Evolutionary conservation across 345 rosid species (phyloP).

Genomic region (Boechera retrofracta): DNA sequence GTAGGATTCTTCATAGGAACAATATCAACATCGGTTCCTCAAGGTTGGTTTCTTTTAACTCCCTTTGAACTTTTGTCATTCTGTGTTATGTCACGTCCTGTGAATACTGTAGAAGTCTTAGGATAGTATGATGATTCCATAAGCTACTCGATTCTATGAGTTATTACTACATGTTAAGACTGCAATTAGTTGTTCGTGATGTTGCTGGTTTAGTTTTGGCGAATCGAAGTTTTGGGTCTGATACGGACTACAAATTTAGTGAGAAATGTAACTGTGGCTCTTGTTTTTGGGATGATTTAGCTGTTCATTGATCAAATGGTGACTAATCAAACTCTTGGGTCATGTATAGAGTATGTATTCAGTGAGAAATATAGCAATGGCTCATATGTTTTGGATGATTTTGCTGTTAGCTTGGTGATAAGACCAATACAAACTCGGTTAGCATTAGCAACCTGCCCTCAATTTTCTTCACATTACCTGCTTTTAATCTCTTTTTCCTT

Average conservation of each 20-base stretch:
- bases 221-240: slow-evolving; percentile 3
- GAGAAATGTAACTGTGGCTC: background rate
- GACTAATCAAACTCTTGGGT: background rate
- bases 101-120: background rate
- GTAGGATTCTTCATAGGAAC: slow-evolving; percentile 88
- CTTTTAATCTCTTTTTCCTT: background rate
- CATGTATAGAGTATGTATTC: background rate
- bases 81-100: slow-evolving; percentile 1
- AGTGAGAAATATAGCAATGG: background rate
- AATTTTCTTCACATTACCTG: slow-evolving; percentile 2
- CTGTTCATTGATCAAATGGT: slow-evolving; percentile 2
- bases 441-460: background rate
- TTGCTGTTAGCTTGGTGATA: slow-evolving; percentile 20
- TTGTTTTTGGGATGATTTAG: background rate
- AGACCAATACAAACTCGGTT: slow-evolving; percentile 11
- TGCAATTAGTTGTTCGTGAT: background rate
- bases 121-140: background rate
- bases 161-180: background rate
- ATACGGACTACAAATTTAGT: background rate
- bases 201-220: background rate
- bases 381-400: slow-evolving; percentile 9
- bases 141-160: background rate
- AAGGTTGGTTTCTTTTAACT: slow-evolving; percentile 51
- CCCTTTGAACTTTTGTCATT: background rate
- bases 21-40: slow-evolving; percentile 64